Evolutionary conservation across 768 basidiomycete species (phyloP).

Genomic region (Scleroderma bovista): DNA sequence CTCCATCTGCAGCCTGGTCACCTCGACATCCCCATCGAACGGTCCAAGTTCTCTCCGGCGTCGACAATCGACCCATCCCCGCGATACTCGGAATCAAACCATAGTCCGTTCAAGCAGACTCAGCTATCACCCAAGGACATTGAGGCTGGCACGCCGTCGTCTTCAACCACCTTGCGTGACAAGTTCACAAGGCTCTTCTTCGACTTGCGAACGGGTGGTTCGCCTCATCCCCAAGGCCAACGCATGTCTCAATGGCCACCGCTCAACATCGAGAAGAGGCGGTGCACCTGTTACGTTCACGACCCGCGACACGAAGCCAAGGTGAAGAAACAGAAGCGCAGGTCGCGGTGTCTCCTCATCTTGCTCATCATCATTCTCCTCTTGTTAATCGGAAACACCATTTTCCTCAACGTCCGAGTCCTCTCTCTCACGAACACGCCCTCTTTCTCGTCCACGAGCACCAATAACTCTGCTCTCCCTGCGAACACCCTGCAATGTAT

Average conservation of each 20-base stretch:
- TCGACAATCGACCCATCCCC: conserved; percentile 30
- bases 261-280: conserved; percentile 34
- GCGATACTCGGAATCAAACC: conserved; percentile 21
- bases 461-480: conserved; percentile 28
- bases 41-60: conserved; percentile 42
- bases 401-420: conserved; percentile 35
- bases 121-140: conserved; percentile 18
- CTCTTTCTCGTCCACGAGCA: conserved; percentile 10
- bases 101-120: conserved; percentile 8
- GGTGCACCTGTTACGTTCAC: conserved; percentile 16
- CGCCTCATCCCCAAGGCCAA: conserved; percentile 20
- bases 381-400: conserved; percentile 36
- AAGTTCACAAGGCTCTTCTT: conserved; percentile 34
- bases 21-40: conserved; percentile 18
- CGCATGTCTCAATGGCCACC: conserved; percentile 32
- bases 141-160: conserved; percentile 16
- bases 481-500: conserved; percentile 39
- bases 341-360: conserved; percentile 25
- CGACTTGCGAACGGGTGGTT: conserved; percentile 31
- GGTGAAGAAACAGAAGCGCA: conserved; percentile 25
- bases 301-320: conserved; percentile 16
- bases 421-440: conserved; percentile 13
- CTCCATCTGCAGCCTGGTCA: conserved; percentile 9
- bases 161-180: conserved; percentile 23
- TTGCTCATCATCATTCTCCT: conserved; percentile 37